These are phyloP conservation scores for Linum lewisii DNA, from an alignment of 345 rosid species.

Conservation along the genomic window DNA sequence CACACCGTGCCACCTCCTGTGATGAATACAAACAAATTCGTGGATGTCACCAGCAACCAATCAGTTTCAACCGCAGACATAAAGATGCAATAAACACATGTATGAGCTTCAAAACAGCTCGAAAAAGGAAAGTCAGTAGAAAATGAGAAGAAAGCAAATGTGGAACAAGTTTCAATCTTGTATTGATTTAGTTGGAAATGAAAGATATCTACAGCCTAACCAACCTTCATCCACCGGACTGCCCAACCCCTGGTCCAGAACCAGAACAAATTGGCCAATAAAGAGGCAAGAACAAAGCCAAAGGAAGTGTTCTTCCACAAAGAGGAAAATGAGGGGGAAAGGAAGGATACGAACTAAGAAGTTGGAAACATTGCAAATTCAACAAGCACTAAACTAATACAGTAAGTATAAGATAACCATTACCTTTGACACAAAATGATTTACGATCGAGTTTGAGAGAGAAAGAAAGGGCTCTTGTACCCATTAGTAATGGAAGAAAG, in stretches of 20 bases:
- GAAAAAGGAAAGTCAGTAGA: conserved; percentile 7
- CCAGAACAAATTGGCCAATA: neutral
- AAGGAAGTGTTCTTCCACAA: conserved; percentile 1
- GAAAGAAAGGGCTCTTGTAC: neutral
- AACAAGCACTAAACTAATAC: neutral
- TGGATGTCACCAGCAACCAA: conserved; percentile 43
- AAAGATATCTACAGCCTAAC: neutral
- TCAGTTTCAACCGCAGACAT: conserved; percentile 40
- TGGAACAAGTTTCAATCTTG: neutral
- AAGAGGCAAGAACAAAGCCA: conserved; percentile 10
- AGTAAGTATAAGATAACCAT: neutral
- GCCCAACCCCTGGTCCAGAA: neutral
- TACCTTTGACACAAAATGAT: neutral
- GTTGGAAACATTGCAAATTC: neutral
- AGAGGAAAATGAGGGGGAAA: neutral
- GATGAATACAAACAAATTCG: conserved; percentile 38
- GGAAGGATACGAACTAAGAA: neutral
- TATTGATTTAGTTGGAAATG: neutral
- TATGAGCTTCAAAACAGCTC: conserved; percentile 5
- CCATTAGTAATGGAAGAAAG: too few relatives aligned
- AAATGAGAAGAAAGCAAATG: neutral
- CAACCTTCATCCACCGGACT: neutral
- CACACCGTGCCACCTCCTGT: conserved; percentile 38
- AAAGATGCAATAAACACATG: conserved; percentile 13
- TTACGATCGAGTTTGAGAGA: neutral